Percentiles rank a stretch among this genome's conserved stretches.
phyloP scores from a whole-genome alignment of 768 basidiomycete genomes.

The Trametes sanguinea region DNA sequence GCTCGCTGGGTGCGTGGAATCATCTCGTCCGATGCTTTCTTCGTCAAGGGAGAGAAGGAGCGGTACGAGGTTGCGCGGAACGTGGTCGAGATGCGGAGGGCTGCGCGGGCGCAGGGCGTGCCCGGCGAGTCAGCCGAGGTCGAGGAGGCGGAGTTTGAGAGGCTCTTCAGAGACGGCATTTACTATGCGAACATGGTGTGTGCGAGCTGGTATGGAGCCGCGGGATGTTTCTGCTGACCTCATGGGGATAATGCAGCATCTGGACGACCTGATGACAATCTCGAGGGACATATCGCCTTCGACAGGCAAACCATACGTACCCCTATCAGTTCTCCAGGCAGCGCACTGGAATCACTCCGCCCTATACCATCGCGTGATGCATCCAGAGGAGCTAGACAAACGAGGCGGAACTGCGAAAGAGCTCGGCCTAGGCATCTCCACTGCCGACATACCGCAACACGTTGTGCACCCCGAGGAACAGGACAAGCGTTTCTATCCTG shows the following conservation, averaged over 20 bases:
- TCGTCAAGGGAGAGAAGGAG: conserved; percentile 75
- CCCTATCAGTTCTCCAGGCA: conserved; percentile 65
- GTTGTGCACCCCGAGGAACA: conserved; percentile 22
- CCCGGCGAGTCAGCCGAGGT: conserved; percentile 37
- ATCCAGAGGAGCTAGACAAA: too few relatives aligned
- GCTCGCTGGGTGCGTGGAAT: conserved; percentile 74
- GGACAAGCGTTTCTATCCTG: conserved; percentile 51
- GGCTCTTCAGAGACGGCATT: conserved; percentile 74
- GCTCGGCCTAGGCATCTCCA: conserved; percentile 60
- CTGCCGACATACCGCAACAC: conserved; percentile 47
- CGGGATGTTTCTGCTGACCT: too few relatives aligned
- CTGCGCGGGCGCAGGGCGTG: conserved; percentile 40
- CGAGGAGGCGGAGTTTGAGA: conserved; percentile 72
- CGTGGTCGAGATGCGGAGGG: conserved; percentile 73
- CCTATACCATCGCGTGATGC: conserved; percentile 58
- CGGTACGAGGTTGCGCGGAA: conserved; percentile 77
- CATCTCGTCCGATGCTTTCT: conserved; percentile 77
- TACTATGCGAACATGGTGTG: conserved; percentile 87
- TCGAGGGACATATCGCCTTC: conserved; percentile 74
- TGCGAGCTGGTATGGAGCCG: neutral
- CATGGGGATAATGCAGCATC: conserved; percentile 46
- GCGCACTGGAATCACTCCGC: conserved; percentile 80
- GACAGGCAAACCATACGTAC: conserved; percentile 69
- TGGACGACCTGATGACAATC: conserved; percentile 77
- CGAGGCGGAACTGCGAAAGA: conserved; percentile 50